Conservation (phyloP, 2,329 filamentous ascomycete genomes). For the Ascochyta rabiei region DNA sequence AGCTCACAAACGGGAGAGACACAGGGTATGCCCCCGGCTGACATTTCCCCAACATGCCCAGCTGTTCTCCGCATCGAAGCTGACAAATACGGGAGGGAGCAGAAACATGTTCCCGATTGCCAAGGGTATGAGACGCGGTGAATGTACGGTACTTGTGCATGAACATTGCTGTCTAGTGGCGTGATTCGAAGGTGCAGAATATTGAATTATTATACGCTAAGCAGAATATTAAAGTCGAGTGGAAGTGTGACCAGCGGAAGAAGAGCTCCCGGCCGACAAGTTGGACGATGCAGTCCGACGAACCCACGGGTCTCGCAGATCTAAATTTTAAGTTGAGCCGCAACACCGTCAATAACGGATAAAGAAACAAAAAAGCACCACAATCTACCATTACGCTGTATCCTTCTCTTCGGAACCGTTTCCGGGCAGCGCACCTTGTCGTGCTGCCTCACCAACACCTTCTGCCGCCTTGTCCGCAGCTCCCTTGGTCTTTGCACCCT, state of each 20-base stretch:
- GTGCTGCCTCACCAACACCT: constrained; percentile 16
- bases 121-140: neutral
- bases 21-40: neutral
- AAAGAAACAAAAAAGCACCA: constrained; percentile 1
- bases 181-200: neutral
- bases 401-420: constrained; percentile 26
- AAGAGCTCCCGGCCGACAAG: neutral
- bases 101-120: neutral
- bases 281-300: constrained; percentile 1
- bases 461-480: constrained; percentile 20
- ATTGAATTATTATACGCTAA: constrained; percentile 4
- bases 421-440: constrained; percentile 28
- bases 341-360: neutral
- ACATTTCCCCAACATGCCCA: neutral
- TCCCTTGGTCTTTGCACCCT: constrained; percentile 23
- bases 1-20: neutral
- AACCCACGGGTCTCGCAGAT: neutral
- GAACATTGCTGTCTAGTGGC: neutral
- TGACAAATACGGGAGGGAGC: neutral
- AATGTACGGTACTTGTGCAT: too few relatives aligned
- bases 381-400: constrained; percentile 8
- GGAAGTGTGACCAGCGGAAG: neutral
- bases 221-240: constrained; percentile 5
- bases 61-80: constrained; percentile 4
- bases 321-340: constrained; percentile 5